Percentiles rank a stretch among this genome's conserved stretches.
Conservation (phyloP, 2,329 filamentous ascomycete genomes). For the Ophiocordyceps sinensis region DNA sequence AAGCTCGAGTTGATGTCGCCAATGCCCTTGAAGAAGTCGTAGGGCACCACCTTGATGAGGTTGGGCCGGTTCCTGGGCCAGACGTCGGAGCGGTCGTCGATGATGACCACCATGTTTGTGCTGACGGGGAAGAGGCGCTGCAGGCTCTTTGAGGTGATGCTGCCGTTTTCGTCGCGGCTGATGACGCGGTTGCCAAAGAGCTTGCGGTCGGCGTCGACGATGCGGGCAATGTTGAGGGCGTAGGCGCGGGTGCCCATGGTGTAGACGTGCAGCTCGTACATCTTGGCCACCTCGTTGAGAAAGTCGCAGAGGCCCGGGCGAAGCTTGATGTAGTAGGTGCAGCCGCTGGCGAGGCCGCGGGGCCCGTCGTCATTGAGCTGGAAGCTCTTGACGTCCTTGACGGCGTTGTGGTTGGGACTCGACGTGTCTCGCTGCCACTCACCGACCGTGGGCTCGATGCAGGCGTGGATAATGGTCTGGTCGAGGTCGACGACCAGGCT, state of each 20-base stretch:
- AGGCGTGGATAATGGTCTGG: conserved; percentile 96
- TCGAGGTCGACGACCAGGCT: conserved; percentile 94
- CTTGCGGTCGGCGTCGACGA: conserved; percentile 79
- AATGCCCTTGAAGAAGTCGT: conserved; percentile 96
- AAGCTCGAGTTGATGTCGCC: conserved; percentile 99
- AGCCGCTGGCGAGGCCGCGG: conserved; percentile 52
- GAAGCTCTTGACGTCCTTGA: conserved; percentile 79
- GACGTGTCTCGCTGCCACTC: conserved; percentile 85
- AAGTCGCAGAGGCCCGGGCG: conserved; percentile 77
- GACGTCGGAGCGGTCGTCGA: conserved; percentile 91
- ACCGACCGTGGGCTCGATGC: conserved; percentile 87
- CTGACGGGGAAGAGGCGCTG: conserved; percentile 89
- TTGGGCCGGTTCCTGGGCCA: conserved; percentile 87
- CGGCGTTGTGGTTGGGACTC: conserved; percentile 81
- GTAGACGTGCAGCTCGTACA: conserved; percentile 95
- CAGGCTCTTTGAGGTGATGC: conserved; percentile 77
- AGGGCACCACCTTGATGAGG: conserved; percentile 85
- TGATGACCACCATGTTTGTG: conserved; percentile 98
- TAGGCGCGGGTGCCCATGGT: conserved; percentile 99
- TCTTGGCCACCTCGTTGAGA: conserved; percentile 56
- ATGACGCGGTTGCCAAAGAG: conserved; percentile 91
- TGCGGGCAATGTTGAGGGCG: conserved; percentile 76
- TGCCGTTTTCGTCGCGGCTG: conserved; percentile 93
- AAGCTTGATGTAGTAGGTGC: conserved; percentile 97
- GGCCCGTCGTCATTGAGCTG: conserved; percentile 78